Conservation (phyloP, 2,329 filamentous ascomycete species). For the Arthrobotrys iridis region DNA sequence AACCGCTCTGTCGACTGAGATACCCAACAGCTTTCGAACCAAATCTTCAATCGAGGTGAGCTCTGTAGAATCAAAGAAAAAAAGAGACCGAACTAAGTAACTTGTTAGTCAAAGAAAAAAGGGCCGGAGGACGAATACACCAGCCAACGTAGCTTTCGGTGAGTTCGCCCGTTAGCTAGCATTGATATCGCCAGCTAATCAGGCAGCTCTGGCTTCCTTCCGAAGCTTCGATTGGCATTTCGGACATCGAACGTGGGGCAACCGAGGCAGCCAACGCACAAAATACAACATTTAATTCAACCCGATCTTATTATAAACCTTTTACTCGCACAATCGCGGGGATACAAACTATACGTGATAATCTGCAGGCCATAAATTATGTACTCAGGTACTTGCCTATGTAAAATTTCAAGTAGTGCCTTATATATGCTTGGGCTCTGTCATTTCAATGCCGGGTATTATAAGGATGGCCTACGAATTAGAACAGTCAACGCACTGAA, state of each 20-base stretch:
- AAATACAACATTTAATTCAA: slow-evolving; percentile 21
- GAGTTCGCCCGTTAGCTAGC: background rate
- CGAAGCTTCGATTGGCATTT: slow-evolving; percentile 10
- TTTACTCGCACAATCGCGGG: too few relatives aligned
- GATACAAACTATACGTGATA: too few relatives aligned
- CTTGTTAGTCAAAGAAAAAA: slow-evolving; percentile 2
- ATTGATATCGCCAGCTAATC: background rate
- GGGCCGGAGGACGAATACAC: background rate
- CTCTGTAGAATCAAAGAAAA: slow-evolving; percentile 7
- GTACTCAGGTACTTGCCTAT: too few relatives aligned
- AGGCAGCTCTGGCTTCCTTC: background rate
- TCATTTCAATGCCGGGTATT: too few relatives aligned
- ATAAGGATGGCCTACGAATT: too few relatives aligned
- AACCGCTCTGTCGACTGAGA: slow-evolving; percentile 39
- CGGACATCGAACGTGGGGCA: slow-evolving; percentile 48
- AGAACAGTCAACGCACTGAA: background rate
- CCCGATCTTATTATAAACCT: too few relatives aligned
- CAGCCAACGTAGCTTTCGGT: too few relatives aligned
- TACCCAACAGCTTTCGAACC: slow-evolving; percentile 9
- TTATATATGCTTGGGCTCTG: too few relatives aligned
- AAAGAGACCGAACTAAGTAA: too few relatives aligned
- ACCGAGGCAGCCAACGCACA: slow-evolving; percentile 20
- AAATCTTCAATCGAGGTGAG: slow-evolving; percentile 9
- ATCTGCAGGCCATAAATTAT: too few relatives aligned
- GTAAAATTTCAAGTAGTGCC: too few relatives aligned